A percentile compares a stretch with the other conserved stretches of the same genome.
Conservation (phyloP, 441 rosid genomes). For the Croton laevigatus region DNA sequence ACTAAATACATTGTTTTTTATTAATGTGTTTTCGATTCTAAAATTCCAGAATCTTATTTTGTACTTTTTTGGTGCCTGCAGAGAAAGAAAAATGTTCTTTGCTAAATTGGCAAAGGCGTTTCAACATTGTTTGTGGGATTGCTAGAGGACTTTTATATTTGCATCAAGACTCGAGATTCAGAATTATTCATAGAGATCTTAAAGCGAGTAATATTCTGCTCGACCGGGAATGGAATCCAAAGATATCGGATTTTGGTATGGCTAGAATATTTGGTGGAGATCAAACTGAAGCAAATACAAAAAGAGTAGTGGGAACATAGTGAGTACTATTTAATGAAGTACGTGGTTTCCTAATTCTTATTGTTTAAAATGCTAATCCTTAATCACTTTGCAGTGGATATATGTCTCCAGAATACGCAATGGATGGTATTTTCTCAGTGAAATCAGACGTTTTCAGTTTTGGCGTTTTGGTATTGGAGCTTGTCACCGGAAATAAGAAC, state of each 20-base stretch:
- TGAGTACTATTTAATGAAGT: constrained; percentile 28
- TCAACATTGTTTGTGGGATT: constrained; percentile 28
- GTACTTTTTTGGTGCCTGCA: constrained; percentile 13
- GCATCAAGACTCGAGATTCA: constrained; percentile 34
- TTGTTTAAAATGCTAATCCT: background rate
- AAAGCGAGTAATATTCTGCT: constrained; percentile 63
- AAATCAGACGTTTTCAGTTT: constrained; percentile 40
- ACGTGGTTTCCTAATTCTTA: no score
- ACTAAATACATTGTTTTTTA: background rate
- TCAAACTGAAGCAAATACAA: constrained; percentile 54
- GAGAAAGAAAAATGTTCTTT: constrained; percentile 28
- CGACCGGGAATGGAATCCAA: constrained; percentile 59
- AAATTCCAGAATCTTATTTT: background rate
- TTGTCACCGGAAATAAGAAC: constrained; percentile 31
- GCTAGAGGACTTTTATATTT: constrained; percentile 33
- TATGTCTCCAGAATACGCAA: constrained; percentile 61
- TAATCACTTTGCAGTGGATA: constrained; percentile 46
- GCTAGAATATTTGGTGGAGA: constrained; percentile 75
- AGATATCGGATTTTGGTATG: constrained; percentile 81
- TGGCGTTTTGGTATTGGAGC: constrained; percentile 38
- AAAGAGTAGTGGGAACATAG: constrained; percentile 81
- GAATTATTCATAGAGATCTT: constrained; percentile 61
- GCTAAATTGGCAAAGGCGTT: constrained; percentile 24
- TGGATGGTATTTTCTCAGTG: constrained; percentile 31
- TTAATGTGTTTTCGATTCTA: background rate